phyloP scores from a whole-genome alignment of 2,329 filamentous ascomycete genomes.

The Aspergillus tubingensis region DNA sequence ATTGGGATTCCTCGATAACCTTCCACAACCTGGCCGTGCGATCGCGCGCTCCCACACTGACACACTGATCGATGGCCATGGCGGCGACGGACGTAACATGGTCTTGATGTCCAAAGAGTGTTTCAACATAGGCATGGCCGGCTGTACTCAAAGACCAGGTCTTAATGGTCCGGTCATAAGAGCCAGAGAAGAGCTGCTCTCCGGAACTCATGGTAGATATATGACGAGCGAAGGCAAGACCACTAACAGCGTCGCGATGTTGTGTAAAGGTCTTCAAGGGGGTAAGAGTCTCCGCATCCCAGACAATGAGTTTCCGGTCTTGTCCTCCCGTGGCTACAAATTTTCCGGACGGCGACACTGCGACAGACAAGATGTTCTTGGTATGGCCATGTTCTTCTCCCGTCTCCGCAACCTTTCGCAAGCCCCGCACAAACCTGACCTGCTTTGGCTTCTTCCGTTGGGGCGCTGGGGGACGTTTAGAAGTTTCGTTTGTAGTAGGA shows the following conservation, averaged over 20 bases:
- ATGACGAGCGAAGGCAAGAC: constrained; percentile 79
- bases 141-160: constrained; percentile 79
- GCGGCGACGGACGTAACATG: constrained; percentile 81
- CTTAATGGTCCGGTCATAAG: constrained; percentile 90
- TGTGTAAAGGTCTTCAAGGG: constrained; percentile 85
- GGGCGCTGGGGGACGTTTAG: constrained; percentile 58
- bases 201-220: constrained; percentile 57
- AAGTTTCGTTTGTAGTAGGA: constrained; percentile 60
- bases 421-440: constrained; percentile 51
- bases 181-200: constrained; percentile 90
- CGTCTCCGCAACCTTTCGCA: constrained; percentile 43
- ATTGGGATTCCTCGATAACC: constrained; percentile 89
- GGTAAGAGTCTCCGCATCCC: constrained; percentile 77
- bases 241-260: constrained; percentile 84
- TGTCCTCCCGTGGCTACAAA: constrained; percentile 87
- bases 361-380: constrained; percentile 76
- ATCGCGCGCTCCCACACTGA: constrained; percentile 88
- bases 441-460: constrained; percentile 48
- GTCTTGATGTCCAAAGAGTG: constrained; percentile 94
- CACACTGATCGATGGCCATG: constrained; percentile 80
- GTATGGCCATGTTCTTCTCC: constrained; percentile 69
- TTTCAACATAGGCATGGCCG: constrained; percentile 91
- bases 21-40: constrained; percentile 94
- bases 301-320: constrained; percentile 82
- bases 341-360: constrained; percentile 84